phyloP scores from a whole-genome alignment of 495 filamentous ascomycete species.

The Aspergillus wentii region DNA sequence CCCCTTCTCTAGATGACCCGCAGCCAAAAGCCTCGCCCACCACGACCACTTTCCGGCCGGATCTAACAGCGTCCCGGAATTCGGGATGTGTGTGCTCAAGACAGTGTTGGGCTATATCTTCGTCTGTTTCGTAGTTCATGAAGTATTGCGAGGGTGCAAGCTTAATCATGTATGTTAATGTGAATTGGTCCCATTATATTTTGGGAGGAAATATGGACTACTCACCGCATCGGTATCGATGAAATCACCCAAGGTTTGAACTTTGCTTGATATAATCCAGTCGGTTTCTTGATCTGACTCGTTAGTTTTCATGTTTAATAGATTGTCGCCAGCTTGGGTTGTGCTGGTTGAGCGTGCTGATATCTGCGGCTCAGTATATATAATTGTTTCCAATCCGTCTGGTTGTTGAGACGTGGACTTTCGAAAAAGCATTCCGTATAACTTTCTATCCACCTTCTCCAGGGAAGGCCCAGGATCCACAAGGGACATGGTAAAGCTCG shows the following conservation, averaged over 20 bases:
- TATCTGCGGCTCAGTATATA: background rate
- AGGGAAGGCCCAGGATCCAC: constrained; percentile 25
- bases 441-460: constrained; percentile 17
- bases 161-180: background rate
- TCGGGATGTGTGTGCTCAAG: constrained; percentile 22
- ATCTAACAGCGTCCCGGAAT: constrained; percentile 19
- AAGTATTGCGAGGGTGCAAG: constrained; percentile 15
- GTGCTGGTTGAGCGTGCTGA: background rate
- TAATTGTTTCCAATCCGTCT: background rate
- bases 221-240: constrained; percentile 27
- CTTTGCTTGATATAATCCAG: constrained; percentile 8
- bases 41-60: constrained; percentile 24
- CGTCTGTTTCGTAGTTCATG: constrained; percentile 14
- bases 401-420: background rate
- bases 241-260: constrained; percentile 25
- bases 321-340: too few species aligned
- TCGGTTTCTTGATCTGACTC: too few species aligned
- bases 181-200: background rate
- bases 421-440: constrained; percentile 12
- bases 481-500: constrained; percentile 32
- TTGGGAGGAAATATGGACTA: background rate
- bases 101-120: constrained; percentile 22
- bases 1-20: constrained; percentile 26
- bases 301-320: too few species aligned
- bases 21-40: constrained; percentile 26